Percentiles rank a stretch among this genome's conserved stretches.
Conservation (phyloP, 345 rosid genomes). For the Eucalyptus pauciflora region DNA sequence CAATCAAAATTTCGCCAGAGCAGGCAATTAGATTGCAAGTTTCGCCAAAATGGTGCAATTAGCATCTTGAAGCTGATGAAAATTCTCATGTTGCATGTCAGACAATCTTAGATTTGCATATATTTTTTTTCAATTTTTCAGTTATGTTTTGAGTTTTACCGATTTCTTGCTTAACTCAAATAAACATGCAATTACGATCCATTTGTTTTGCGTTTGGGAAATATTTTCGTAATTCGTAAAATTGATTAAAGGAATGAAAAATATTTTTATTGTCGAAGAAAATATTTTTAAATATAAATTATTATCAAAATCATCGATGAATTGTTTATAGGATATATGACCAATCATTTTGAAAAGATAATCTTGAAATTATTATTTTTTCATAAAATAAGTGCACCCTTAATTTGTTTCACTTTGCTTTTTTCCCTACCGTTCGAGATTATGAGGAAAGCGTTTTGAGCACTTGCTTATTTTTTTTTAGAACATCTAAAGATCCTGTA, state of each 20-base stretch:
- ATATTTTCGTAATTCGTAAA: neutral
- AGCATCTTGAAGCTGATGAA: neutral
- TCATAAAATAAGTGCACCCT: neutral
- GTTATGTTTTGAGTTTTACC: neutral
- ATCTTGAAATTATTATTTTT: neutral
- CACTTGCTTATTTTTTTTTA: neutral
- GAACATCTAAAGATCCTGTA: neutral
- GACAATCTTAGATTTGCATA: neutral
- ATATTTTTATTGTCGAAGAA: neutral
- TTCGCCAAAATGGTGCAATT: neutral
- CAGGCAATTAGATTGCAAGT: neutral
- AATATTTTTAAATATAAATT: neutral
- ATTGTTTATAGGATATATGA: neutral
- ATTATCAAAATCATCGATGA: neutral
- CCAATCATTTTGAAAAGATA: neutral
- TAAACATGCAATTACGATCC: neutral
- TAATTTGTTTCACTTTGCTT: neutral
- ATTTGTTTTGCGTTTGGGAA: neutral
- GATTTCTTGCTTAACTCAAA: neutral
- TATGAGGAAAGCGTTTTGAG: neutral
- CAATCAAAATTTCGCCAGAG: neutral
- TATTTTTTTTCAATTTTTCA: neutral
- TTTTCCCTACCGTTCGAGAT: neutral
- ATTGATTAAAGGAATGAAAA: neutral
- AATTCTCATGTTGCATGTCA: neutral